These are phyloP conservation scores for Millerozyma miso DNA, from an alignment of 805 yeast species.

Conservation along the genomic window DNA sequence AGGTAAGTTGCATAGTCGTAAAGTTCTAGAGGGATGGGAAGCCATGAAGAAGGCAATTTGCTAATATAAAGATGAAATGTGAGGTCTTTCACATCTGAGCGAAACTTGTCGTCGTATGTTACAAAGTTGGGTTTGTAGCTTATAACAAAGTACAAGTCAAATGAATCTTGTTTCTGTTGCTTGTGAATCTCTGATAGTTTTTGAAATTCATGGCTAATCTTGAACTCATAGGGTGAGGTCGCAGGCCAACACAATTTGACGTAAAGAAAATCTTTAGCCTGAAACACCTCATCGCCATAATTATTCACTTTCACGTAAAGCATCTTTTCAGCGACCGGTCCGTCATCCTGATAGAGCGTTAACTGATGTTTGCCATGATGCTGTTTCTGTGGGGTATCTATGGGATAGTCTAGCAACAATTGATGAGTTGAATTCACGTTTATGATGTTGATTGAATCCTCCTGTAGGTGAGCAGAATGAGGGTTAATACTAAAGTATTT, in stretches of 20 bases:
- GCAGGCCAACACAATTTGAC: conserved; percentile 38
- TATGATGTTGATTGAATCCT: not conserved
- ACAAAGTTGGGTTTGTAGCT: conserved; percentile 18
- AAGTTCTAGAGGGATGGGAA: conserved; percentile 33
- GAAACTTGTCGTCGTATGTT: conserved; percentile 9
- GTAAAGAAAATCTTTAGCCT: conserved; percentile 21
- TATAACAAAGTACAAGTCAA: conserved; percentile 23
- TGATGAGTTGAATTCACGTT: conserved; percentile 18
- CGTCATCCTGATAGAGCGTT: conserved; percentile 8
- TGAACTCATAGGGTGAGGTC: conserved; percentile 22
- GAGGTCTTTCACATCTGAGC: conserved; percentile 9
- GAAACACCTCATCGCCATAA: conserved; percentile 23
- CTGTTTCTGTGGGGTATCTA: conserved; percentile 9
- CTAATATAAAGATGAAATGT: conserved; percentile 23
- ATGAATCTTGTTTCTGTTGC: conserved; percentile 2
- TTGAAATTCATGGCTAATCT: conserved; percentile 19
- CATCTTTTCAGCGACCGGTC: conserved; percentile 6
- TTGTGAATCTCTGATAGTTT: conserved; percentile 10
- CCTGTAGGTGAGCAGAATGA: conserved; percentile 2
- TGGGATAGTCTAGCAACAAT: conserved; percentile 22
- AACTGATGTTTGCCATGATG: not conserved
- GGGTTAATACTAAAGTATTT: conserved; percentile 31
- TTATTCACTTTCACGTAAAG: conserved; percentile 32
- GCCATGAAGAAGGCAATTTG: conserved; percentile 19
- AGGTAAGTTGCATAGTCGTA: conserved; percentile 23